Evolutionary conservation across 2,329 filamentous ascomycete genomes (phyloP).

Genomic region (Penicillium carneum): DNA sequence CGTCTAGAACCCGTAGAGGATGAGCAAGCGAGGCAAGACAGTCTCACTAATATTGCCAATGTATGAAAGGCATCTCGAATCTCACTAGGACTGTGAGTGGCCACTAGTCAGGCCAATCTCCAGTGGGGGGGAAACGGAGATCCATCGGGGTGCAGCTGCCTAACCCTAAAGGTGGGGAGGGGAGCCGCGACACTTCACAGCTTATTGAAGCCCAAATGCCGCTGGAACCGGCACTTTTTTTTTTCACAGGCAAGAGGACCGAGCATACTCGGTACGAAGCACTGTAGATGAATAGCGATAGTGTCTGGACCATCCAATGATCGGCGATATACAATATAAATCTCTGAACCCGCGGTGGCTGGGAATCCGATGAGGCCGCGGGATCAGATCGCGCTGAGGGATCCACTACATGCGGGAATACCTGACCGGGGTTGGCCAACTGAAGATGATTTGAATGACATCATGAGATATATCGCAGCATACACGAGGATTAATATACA

Average conservation of each 20-base stretch:
- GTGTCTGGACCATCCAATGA: slow-evolving; percentile 24
- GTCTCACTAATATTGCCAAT: slow-evolving; percentile 25
- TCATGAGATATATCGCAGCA: slow-evolving; percentile 11
- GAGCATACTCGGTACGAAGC: not conserved
- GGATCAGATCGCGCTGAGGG: slow-evolving; percentile 31
- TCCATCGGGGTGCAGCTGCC: slow-evolving; percentile 18
- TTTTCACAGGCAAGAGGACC: slow-evolving; percentile 18
- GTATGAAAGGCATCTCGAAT: not conserved
- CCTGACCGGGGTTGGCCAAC: slow-evolving; percentile 10
- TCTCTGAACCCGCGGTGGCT: slow-evolving; percentile 34
- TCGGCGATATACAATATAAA: slow-evolving; percentile 24
- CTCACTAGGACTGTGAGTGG: slow-evolving; percentile 12
- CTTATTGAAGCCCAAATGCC: slow-evolving; percentile 24
- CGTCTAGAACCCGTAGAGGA: slow-evolving; percentile 22
- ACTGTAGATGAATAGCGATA: slow-evolving; percentile 27
- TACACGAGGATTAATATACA: not conserved
- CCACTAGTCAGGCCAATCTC: slow-evolving; percentile 33
- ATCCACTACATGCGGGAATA: slow-evolving; percentile 27
- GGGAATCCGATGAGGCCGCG: slow-evolving; percentile 25
- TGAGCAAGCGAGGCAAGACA: slow-evolving; percentile 13
- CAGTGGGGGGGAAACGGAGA: slow-evolving; percentile 21
- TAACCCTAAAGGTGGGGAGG: slow-evolving; percentile 24
- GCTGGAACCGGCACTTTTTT: slow-evolving; percentile 29
- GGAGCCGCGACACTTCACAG: slow-evolving; percentile 26
- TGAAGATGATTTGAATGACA: not conserved